Evolutionary conservation across 768 basidiomycete genomes (phyloP).

Genomic region (Mycena pura): DNA sequence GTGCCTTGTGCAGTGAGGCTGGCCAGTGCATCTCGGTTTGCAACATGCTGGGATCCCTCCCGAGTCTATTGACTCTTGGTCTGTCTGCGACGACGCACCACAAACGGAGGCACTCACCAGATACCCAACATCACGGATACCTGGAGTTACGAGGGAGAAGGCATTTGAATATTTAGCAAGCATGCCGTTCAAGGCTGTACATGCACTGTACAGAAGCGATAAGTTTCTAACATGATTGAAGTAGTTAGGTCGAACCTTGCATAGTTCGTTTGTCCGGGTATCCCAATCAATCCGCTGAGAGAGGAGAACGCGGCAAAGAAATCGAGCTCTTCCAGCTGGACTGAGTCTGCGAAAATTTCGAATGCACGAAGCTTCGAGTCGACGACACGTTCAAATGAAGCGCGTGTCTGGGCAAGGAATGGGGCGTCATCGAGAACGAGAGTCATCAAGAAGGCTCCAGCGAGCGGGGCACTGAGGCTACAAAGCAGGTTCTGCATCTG

Average conservation of each 20-base stretch:
- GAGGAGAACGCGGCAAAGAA: slow-evolving; percentile 14
- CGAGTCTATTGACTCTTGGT: too few species aligned
- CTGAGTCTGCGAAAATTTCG: background rate
- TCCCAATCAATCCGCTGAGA: slow-evolving; percentile 8
- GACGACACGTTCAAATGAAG: background rate
- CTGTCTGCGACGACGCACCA: background rate
- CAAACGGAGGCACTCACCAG: slow-evolving; percentile 3
- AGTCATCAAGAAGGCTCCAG: slow-evolving; percentile 15
- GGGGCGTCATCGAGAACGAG: background rate
- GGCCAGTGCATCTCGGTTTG: too few species aligned
- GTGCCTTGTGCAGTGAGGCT: slow-evolving; percentile 6
- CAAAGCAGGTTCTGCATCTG: slow-evolving; percentile 2
- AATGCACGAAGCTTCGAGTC: slow-evolving; percentile 8
- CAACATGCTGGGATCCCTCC: too few species aligned
- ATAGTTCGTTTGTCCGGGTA: slow-evolving; percentile 15
- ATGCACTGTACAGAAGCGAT: background rate
- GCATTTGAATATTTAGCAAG: slow-evolving; percentile 13
- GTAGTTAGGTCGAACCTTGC: slow-evolving; percentile 10
- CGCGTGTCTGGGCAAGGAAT: slow-evolving; percentile 12
- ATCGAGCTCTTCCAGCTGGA: slow-evolving; percentile 3
- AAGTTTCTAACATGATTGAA: background rate
- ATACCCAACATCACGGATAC: slow-evolving; percentile 10
- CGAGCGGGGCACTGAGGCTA: background rate
- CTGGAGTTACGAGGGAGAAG: slow-evolving; percentile 13
- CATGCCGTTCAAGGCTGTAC: slow-evolving; percentile 12